Evolutionary conservation across 768 basidiomycete genomes (phyloP).

Genomic region (Russula brevipes): DNA sequence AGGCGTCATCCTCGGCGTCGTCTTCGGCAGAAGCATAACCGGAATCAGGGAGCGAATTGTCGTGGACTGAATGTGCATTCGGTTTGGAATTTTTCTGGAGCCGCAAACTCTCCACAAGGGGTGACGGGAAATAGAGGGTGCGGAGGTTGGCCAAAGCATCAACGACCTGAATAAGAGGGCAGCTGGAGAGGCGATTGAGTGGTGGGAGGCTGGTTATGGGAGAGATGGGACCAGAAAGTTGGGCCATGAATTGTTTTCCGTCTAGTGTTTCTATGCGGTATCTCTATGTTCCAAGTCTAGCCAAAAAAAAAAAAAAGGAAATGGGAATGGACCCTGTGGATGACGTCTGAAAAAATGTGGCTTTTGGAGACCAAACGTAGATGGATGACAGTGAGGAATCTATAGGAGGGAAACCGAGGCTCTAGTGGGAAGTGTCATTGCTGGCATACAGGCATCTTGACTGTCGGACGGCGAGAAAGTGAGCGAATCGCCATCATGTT

Average conservation of each 20-base stretch:
- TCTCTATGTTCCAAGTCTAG: slow-evolving; percentile 8
- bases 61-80: slow-evolving; percentile 33
- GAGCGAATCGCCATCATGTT: not conserved
- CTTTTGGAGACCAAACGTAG: not conserved
- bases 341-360: not conserved
- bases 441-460: slow-evolving; percentile 18
- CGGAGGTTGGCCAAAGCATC: slow-evolving; percentile 43
- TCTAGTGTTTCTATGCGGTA: slow-evolving; percentile 17
- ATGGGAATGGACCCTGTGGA: not conserved
- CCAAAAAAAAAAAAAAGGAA: not conserved
- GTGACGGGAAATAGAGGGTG: slow-evolving; percentile 47
- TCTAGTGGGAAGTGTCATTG: not conserved
- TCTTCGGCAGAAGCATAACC: slow-evolving; percentile 65
- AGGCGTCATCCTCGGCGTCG: slow-evolving; percentile 28
- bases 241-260: slow-evolving; percentile 4
- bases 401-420: not conserved
- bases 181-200: slow-evolving; percentile 40
- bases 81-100: not conserved
- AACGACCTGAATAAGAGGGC: slow-evolving; percentile 36
- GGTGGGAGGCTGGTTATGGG: slow-evolving; percentile 56
- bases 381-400: not conserved
- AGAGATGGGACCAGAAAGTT: slow-evolving; percentile 27
- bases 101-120: slow-evolving; percentile 29
- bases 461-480: not conserved
- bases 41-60: slow-evolving; percentile 55